Evolutionary conservation across 2,329 filamentous ascomycete species (phyloP).

Genomic region (Hypoxylon sp.): DNA sequence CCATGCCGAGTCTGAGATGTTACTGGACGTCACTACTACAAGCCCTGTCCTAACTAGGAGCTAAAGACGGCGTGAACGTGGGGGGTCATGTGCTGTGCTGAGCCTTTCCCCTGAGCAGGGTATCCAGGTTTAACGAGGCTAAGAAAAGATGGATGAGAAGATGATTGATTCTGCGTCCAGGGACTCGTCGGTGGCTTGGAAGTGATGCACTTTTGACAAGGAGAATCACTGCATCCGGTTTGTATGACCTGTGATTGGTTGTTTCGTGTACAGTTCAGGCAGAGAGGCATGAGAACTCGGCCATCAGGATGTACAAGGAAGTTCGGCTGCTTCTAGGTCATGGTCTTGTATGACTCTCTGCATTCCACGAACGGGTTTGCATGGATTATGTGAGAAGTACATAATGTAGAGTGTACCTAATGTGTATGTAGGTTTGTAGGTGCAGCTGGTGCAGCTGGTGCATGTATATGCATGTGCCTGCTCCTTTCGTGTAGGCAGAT

Average conservation of each 20-base stretch:
- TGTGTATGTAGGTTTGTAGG: constrained; percentile 8
- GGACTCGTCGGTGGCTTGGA: constrained; percentile 28
- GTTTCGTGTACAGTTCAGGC: constrained; percentile 15
- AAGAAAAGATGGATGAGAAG: constrained; percentile 9
- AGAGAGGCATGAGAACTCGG: constrained; percentile 26
- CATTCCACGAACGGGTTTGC: too few species aligned
- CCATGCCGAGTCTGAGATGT: constrained; percentile 10
- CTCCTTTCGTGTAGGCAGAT: too few species aligned
- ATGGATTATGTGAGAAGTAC: background rate
- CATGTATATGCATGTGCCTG: too few species aligned
- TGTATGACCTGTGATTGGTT: constrained; percentile 19
- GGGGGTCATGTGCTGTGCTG: constrained; percentile 1
- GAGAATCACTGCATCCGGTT: constrained; percentile 14
- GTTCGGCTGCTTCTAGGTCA: too few species aligned
- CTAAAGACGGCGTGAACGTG: constrained; percentile 9
- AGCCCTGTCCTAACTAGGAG: constrained; percentile 18
- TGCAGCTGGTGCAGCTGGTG: too few species aligned
- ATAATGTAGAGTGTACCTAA: constrained; percentile 3
- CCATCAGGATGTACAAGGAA: constrained; percentile 15
- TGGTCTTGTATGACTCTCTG: too few species aligned
- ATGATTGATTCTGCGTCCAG: constrained; percentile 29
- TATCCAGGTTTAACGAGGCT: constrained; percentile 9
- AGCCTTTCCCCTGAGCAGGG: constrained; percentile 17
- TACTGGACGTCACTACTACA: constrained; percentile 3
- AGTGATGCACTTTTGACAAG: too few species aligned